Base-by-base conservation (phyloP, 2,329 filamentous ascomycete genomes). In the Pseudocercospora macadamiae region DNA sequence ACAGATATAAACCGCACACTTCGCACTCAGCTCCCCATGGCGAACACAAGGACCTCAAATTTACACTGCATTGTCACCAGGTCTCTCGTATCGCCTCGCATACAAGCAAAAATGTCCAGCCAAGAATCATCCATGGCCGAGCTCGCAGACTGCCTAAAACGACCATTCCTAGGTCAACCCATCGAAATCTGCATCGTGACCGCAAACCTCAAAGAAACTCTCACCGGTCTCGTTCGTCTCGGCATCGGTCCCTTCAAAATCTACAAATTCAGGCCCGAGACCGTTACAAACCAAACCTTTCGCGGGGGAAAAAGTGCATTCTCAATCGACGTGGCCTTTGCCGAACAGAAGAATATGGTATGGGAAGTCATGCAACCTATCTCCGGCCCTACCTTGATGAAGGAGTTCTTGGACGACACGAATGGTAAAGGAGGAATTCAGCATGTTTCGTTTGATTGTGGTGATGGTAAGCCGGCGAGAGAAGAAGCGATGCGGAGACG, bases 341-440 rank as follows among this genome's bases (percentile, higher is more conserved):
- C 55, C 3, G 54, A 54, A 28, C 54, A 57, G 37, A 37, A 34
- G 6, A 36, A 32, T 8, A 51, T 57, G 51, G 34, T 54, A 6
- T 61, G 59, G 54, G 54, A 61, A 45, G 59, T 58, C 5, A 58
- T 58, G 54, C 49, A 55, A 28, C 55, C 55, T 12, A 45, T 61
- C 14, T 19, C 9, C n/a, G 59, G 51, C 12, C 37, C 28, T 19
- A 57, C 51, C 14, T 14, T 61, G 6, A 61, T 55, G 59, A n/a
- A 36, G 42, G 36, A 58, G 19, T 61, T 55, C 23, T 28, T 61
- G 49, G 28, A 57, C 4, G 14, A 12, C 6, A 61, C 49, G 28
- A 44, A 36, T 25, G 59, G 59, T 42, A 55, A 25, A 19, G 54
- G 51, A 16, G 59, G 54, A 44, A 54, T 61, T 25, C 49, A 61